phyloP scores from a whole-genome alignment of 768 basidiomycete genomes.

The Ramaria sp. region DNA sequence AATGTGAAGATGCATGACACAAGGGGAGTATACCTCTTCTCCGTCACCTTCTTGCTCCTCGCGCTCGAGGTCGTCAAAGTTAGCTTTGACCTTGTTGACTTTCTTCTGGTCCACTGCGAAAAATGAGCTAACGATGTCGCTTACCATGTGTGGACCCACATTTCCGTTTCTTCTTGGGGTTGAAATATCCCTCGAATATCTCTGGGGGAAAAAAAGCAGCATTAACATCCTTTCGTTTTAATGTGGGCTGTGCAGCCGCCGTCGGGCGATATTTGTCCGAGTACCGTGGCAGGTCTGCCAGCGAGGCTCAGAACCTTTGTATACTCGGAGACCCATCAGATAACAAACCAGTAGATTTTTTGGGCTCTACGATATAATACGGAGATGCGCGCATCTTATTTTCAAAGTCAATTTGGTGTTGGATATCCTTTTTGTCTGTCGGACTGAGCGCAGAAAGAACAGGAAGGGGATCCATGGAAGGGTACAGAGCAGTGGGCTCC shows the following conservation, averaged over 20 bases:
- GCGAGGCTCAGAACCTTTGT: not conserved
- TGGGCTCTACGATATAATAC: constrained; percentile 65
- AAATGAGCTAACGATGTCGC: not conserved
- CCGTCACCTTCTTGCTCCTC: constrained; percentile 41
- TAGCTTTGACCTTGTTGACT: constrained; percentile 31
- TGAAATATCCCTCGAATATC: constrained; percentile 72
- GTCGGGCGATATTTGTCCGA: constrained; percentile 76
- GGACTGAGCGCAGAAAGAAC: constrained; percentile 53
- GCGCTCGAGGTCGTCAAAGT: constrained; percentile 50
- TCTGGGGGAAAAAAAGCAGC: constrained; percentile 68
- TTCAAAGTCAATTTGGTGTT: constrained; percentile 57
- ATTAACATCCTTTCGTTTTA: constrained; percentile 62
- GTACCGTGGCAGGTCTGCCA: constrained; percentile 63
- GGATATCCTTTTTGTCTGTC: constrained; percentile 54
- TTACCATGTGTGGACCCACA: constrained; percentile 20
- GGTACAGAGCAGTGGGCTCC: constrained; percentile 71
- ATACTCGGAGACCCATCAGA: not conserved
- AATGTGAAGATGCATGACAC: not conserved
- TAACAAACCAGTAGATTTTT: constrained; percentile 46
- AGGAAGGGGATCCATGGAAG: constrained; percentile 53
- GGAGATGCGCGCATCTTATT: constrained; percentile 54
- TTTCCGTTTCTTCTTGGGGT: constrained; percentile 57
- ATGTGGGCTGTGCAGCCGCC: constrained; percentile 43
- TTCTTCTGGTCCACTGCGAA: constrained; percentile 21
- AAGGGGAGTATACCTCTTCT: constrained; percentile 30